Evolutionary conservation across 1,284 basidiomycete genomes (phyloP).

Genomic region (Puccinia polysora): DNA sequence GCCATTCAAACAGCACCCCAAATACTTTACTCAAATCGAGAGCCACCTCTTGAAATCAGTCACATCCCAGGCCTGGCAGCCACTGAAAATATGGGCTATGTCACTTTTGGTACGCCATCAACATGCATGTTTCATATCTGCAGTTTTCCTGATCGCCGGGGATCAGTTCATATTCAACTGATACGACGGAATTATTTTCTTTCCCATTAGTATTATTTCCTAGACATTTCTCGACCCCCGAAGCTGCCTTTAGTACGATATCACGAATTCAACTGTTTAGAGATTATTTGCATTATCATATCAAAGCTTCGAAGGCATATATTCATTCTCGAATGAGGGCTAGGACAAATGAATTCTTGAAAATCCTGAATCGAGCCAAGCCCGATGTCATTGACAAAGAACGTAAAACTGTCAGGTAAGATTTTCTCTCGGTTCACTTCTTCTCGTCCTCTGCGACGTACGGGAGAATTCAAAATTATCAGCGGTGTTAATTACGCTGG

Average conservation of each 20-base stretch:
- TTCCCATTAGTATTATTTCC: constrained; percentile 80
- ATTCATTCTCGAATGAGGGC: constrained; percentile 97
- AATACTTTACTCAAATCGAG: constrained; percentile 91
- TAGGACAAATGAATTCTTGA: constrained; percentile 93
- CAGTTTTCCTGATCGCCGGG: no score
- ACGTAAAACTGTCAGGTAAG: constrained; percentile 84
- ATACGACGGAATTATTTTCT: neutral
- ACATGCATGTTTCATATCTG: no score
- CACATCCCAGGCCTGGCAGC: constrained; percentile 73
- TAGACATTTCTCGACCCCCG: constrained; percentile 77
- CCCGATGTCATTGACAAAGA: constrained; percentile 77
- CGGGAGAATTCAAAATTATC: no score
- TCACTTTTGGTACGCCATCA: constrained; percentile 73
- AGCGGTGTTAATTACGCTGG: no score
- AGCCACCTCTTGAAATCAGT: constrained; percentile 92
- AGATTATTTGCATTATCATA: constrained; percentile 98
- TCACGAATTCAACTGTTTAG: constrained; percentile 96
- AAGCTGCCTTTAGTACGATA: constrained; percentile 75
- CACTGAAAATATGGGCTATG: constrained; percentile 90
- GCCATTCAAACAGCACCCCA: constrained; percentile 95
- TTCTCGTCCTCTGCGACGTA: neutral
- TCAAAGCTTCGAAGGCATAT: constrained; percentile 98
- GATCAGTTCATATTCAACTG: no score
- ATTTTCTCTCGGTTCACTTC: constrained; percentile 45
- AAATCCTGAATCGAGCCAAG: constrained; percentile 96